Evolutionary conservation across 1,284 basidiomycete genomes (phyloP).

Genomic region (Trichosporon asahii): DNA sequence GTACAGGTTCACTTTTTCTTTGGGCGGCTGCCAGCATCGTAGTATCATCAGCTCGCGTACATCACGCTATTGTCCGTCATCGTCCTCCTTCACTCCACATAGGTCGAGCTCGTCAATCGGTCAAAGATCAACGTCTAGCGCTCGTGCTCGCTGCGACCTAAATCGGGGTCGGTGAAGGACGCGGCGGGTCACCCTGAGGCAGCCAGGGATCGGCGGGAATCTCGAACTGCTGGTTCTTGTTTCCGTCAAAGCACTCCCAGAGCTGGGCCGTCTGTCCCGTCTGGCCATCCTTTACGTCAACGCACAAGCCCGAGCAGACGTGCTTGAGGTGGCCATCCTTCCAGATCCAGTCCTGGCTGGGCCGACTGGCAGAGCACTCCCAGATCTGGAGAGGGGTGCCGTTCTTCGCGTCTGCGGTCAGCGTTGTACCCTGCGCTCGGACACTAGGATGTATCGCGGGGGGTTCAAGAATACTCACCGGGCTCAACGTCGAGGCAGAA

Average conservation of each 20-base stretch:
- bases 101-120: neutral
- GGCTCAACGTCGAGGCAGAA: neutral
- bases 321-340: neutral
- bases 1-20: neutral
- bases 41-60: too few species aligned
- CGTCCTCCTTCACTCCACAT: neutral
- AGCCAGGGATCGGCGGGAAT: neutral
- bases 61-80: too few species aligned
- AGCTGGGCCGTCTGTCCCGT: neutral
- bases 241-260: neutral
- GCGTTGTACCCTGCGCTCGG: too few species aligned
- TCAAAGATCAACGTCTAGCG: neutral
- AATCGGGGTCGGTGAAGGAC: neutral
- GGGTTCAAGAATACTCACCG: neutral
- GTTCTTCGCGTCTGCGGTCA: neutral
- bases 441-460: too few species aligned
- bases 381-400: neutral
- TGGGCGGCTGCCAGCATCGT: neutral
- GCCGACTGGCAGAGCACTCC: neutral
- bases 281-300: neutral
- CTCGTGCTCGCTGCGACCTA: neutral
- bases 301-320: neutral
- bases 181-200: neutral
- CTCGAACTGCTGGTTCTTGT: neutral
- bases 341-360: neutral